Base-by-base conservation (phyloP, 1,284 basidiomycete genomes). In the Rhodofomes roseus region DNA sequence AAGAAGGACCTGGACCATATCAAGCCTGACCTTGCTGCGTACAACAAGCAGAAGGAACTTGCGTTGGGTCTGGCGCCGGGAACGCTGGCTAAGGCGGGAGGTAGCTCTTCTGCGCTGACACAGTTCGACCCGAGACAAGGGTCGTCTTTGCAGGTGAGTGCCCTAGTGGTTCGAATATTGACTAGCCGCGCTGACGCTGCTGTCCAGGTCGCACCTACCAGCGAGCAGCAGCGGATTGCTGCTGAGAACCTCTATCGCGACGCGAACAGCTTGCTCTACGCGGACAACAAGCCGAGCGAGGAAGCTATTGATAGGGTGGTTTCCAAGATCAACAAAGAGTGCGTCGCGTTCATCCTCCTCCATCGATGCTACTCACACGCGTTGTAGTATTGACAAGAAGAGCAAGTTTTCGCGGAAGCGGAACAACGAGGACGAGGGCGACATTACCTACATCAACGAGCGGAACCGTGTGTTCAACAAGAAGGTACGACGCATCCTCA, bases 391-490 rank as follows among this genome's bases (percentile, higher is more conserved):
- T 64, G 92, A 94, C 76, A 92, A 92, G 78, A 89, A 92, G 71
- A 81, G 85, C 70, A 96, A 93, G 70, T 90, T 93, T 76, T 93
- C 90, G 39, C 81, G 95, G 64, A 93, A 94, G 74, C 84, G 95
- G 60, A 79, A 81, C 71, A 95, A 96, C 76, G 95, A 98, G 69
- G 89, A 92, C 56, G 90, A 96, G 63, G 95, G 92, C 58, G 95
- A 98, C 66, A 93, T 99, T 74, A 98, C 95, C 14, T 99, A 99
- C 73, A 99, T 99, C 86, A 99, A 99, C 81, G 94, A 98, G 74
- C 89, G 90, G 74, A 99, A 99, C 79, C 89, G 93, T 69, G 93
- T 96, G 56, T 99, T 98, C 83, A 99, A 98, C 86, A 96, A 96
- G 79, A 99, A 98, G 89, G 92, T 90, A 34, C n/a, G 77, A 61